A percentile compares a stretch with the other conserved stretches of the same genome.
Conservation (phyloP, 1,284 basidiomycete genomes). For the Cerioporus squamosus region DNA sequence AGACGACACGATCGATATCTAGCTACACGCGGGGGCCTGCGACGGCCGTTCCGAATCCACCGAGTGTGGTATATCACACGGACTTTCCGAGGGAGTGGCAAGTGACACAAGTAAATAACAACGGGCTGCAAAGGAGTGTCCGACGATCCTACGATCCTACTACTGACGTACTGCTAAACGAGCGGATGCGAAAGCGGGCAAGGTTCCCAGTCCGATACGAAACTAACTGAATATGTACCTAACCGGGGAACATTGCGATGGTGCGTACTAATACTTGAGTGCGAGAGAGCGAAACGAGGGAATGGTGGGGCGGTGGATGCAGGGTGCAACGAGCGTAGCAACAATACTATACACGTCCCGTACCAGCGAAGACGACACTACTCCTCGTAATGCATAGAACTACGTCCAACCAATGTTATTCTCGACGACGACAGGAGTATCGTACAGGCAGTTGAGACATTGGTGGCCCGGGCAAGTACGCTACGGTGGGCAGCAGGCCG, state of each 20-base stretch:
- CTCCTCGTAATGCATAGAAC: slow-evolving; percentile 16
- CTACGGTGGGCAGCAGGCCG: slow-evolving; percentile 28
- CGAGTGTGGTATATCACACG: background rate
- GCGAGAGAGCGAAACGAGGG: slow-evolving; percentile 11
- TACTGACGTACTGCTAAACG: slow-evolving; percentile 11
- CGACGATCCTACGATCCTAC: slow-evolving; percentile 9
- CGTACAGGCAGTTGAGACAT: slow-evolving; percentile 30
- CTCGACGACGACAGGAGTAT: slow-evolving; percentile 26
- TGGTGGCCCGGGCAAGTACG: slow-evolving; percentile 28
- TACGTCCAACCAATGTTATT: slow-evolving; percentile 33
- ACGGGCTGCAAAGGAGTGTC: slow-evolving; percentile 11
- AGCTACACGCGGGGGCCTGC: slow-evolving; percentile 11
- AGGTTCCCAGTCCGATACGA: slow-evolving; percentile 8
- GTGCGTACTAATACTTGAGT: background rate
- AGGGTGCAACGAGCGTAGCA: no score
- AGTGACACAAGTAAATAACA: slow-evolving; percentile 10
- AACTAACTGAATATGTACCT: slow-evolving; percentile 7
- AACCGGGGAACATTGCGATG: background rate
- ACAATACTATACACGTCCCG: slow-evolving; percentile 14
- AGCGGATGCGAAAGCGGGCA: slow-evolving; percentile 13
- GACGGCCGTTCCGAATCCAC: no score
- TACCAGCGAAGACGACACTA: slow-evolving; percentile 18
- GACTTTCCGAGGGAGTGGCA: background rate
- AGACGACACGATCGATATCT: slow-evolving; percentile 6
- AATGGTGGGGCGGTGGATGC: background rate